Evolutionary conservation across 2,329 filamentous ascomycete species (phyloP), one percentile per base, ranked within the genome.

Genomic region (Pseudopyricularia cyperi): DNA sequence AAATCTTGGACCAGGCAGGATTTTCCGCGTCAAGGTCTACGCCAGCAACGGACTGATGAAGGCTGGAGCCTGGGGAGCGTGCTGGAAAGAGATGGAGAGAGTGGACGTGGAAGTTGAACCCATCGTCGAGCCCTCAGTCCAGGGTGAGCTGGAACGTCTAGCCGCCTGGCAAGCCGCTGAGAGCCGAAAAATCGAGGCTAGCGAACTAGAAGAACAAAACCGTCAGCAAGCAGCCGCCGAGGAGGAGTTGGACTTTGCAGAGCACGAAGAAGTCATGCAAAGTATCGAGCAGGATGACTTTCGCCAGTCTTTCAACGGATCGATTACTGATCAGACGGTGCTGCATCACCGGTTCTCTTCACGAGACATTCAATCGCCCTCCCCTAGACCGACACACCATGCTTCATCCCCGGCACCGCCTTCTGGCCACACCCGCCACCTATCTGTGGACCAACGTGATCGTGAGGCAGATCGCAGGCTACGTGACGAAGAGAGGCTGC

Each of bases 71-170:
- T 98, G 93, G 93, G 80, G 80, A 4, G 90, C 90, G 2, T 91
- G 88, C 54, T 98, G 91, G 91, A 86, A 81, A 59, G 91, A 97
- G 67, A 98, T 98, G 93, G 93, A 98, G 68, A 80, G 91, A n/a
- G 88, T 97, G 0, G 93, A 98, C 62, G 87, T 95, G 1, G 91
- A 97, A 66, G 80, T 98, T 51, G 80, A 87, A 60, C 86, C 93
- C 3, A 78, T 83, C 61, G 75, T 89, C 11, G 77, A 81, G 17
- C 65, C 77, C 0, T 67, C 72, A 1, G 62, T 84, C 12, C 74
- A 81, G 52, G 74, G 75, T 17, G 79, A 81, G 57, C 68, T 89
- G 19, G 77, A 82, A 54, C 69, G 68, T n/a, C 66, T 83, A 8
- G 71, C 70, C 35, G 66, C 68, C 7, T 51, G 63, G 39, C 55